phyloP scores from a whole-genome alignment of 148 eudicot species.

The Rhododendron griersonianum region DNA sequence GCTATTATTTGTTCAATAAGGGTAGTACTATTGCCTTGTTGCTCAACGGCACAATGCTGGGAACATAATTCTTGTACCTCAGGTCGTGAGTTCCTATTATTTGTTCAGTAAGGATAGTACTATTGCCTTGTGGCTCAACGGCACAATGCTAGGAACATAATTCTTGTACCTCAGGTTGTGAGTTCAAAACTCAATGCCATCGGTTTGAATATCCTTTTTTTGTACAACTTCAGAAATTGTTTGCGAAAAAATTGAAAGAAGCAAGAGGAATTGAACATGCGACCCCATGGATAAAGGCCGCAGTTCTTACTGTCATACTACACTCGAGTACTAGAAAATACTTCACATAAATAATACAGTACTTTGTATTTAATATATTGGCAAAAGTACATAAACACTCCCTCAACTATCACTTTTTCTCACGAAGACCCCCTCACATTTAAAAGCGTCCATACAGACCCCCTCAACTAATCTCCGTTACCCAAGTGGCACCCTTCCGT shows the following conservation, averaged over 20 bases:
- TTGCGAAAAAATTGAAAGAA: neutral
- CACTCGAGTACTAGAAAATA: neutral
- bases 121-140: neutral
- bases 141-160: neutral
- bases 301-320: neutral
- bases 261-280: neutral
- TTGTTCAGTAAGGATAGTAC: neutral
- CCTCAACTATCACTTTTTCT: too few species aligned
- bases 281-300: too few species aligned
- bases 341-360: too few species aligned
- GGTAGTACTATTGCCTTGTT: neutral
- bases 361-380: too few species aligned
- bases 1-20: too few species aligned
- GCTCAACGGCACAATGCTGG: neutral
- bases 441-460: too few species aligned
- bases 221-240: neutral
- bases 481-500: too few species aligned
- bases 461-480: too few species aligned
- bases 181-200: neutral
- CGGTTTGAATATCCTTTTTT: neutral
- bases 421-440: too few species aligned
- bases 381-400: too few species aligned
- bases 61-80: neutral
- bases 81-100: too few species aligned
- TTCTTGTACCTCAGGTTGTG: too few species aligned